phyloP scores from a whole-genome alignment of 176 grass and related monocot genomes.

The Zizania latifolia region DNA sequence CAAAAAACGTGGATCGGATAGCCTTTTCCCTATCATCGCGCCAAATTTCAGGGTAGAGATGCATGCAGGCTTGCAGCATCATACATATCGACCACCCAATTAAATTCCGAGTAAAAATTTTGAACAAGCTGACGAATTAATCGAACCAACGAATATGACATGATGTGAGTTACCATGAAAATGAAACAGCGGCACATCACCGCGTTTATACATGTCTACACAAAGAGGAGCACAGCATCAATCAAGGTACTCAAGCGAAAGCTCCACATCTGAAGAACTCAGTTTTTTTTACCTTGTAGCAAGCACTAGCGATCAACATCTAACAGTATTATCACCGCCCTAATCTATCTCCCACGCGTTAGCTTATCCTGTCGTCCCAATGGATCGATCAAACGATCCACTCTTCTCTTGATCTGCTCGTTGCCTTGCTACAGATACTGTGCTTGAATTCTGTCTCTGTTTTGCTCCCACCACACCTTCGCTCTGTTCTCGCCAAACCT shows the following conservation, averaged over 20 bases:
- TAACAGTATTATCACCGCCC: neutral
- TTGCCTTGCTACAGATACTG: constrained; percentile 53
- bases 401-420: neutral
- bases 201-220: constrained; percentile 7
- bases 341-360: constrained; percentile 17
- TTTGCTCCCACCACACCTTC: constrained; percentile 96
- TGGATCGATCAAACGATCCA: neutral
- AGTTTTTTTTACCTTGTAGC: neutral
- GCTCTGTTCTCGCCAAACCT: constrained; percentile 84
- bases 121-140: neutral
- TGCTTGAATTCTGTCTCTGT: constrained; percentile 76
- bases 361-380: neutral
- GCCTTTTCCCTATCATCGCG: too few relatives aligned
- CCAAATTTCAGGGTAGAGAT: too few relatives aligned
- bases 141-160: neutral
- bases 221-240: neutral
- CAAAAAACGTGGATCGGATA: too few relatives aligned
- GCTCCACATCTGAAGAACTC: too few relatives aligned
- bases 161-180: neutral
- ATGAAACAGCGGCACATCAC: constrained; percentile 2
- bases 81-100: too few relatives aligned
- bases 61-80: too few relatives aligned
- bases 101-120: neutral
- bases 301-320: neutral
- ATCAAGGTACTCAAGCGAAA: too few relatives aligned